phyloP scores from a whole-genome alignment of 805 yeast genomes.

The Scheffersomyces spartinae region DNA sequence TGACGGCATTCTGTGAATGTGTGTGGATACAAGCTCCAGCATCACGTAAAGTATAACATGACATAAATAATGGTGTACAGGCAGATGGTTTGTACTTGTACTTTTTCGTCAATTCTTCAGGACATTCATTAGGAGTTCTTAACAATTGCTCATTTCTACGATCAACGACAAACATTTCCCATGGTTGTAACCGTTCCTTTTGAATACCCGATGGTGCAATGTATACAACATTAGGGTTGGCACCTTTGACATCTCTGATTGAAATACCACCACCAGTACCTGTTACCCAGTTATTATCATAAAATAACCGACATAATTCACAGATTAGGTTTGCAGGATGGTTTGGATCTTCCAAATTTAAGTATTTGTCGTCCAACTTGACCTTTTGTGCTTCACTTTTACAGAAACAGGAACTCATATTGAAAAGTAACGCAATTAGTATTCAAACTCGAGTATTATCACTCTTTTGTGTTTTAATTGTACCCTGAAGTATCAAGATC shows the following conservation, averaged over 20 bases:
- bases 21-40: conserved; percentile 95
- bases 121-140: conserved; percentile 42
- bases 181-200: conserved; percentile 76
- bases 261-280: conserved; percentile 97
- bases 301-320: conserved; percentile 66
- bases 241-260: conserved; percentile 39
- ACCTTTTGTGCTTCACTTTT: no score
- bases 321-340: conserved; percentile 85
- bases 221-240: conserved; percentile 39
- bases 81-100: conserved; percentile 75
- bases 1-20: conserved; percentile 81
- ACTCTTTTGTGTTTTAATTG: no score
- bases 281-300: conserved; percentile 79
- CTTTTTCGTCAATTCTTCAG: conserved; percentile 22
- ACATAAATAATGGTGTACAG: conserved; percentile 80
- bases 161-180: conserved; percentile 70
- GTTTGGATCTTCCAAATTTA: conserved; percentile 33
- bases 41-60: conserved; percentile 52
- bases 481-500: no score
- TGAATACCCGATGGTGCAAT: conserved; percentile 96
- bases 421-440: no score
- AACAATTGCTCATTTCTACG: conserved; percentile 39
- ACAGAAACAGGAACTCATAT: no score
- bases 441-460: no score
- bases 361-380: conserved; percentile 11